Conservation (phyloP, 2,329 filamentous ascomycete species). For the Juglanconis oblonga region DNA sequence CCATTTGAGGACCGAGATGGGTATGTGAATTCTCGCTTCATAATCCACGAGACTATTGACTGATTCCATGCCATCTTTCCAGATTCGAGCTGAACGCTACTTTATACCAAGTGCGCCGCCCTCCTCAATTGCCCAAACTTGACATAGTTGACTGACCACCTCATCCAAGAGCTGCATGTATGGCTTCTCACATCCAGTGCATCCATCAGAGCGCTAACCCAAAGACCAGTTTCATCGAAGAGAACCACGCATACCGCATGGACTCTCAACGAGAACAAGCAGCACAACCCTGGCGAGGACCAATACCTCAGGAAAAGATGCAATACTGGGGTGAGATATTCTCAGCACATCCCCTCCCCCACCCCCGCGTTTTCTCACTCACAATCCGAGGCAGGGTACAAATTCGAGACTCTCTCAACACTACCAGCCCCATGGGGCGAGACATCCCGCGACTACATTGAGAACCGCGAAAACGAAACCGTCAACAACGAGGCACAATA, state of each 20-base stretch:
- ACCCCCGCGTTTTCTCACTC: background rate
- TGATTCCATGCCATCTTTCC: slow-evolving; percentile 21
- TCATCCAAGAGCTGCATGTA: slow-evolving; percentile 51
- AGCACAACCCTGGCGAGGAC: slow-evolving; percentile 38
- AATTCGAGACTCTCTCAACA: slow-evolving; percentile 86
- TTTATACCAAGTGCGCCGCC: slow-evolving; percentile 68
- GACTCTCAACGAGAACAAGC: slow-evolving; percentile 58
- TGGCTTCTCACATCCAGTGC: slow-evolving; percentile 21
- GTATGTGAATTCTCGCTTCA: slow-evolving; percentile 37
- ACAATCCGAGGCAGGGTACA: slow-evolving; percentile 67
- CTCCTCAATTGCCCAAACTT: slow-evolving; percentile 18
- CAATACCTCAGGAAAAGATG: slow-evolving; percentile 73
- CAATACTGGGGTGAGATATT: slow-evolving; percentile 76
- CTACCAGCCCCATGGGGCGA: slow-evolving; percentile 73
- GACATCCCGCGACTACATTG: slow-evolving; percentile 73
- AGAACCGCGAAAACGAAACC: slow-evolving; percentile 64
- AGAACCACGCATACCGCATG: slow-evolving; percentile 74
- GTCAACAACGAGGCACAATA: slow-evolving; percentile 94
- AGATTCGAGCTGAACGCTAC: slow-evolving; percentile 98
- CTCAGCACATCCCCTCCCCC: background rate
- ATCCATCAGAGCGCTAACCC: slow-evolving; percentile 16
- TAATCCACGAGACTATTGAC: background rate
- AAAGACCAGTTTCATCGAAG: slow-evolving; percentile 76
- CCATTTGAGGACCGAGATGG: slow-evolving; percentile 81
- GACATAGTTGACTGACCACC: slow-evolving; percentile 14